phyloP scores from a whole-genome alignment of 2,329 filamentous ascomycete genomes.

The Colletotrichum sp. region DNA sequence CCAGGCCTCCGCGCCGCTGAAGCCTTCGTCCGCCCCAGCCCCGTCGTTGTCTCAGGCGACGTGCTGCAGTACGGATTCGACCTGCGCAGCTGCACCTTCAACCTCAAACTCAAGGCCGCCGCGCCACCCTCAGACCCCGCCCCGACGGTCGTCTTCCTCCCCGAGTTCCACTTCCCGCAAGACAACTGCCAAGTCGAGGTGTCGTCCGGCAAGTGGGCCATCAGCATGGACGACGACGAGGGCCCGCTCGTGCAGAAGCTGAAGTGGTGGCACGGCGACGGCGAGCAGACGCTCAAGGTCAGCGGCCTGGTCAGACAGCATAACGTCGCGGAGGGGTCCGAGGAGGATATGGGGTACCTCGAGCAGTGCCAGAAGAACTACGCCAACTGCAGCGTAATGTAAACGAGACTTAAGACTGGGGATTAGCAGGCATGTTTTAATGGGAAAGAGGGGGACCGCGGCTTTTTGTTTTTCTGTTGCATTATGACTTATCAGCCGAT shows the following conservation, averaged over 20 bases:
- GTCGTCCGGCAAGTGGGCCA: conserved; percentile 88
- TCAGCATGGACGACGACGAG: conserved; percentile 74
- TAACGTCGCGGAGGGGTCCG: conserved; percentile 59
- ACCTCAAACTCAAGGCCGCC: conserved; percentile 68
- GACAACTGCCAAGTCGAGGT: conserved; percentile 74
- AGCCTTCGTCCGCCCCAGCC: conserved; percentile 87
- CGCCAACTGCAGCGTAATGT: conserved; percentile 60
- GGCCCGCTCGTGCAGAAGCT: conserved; percentile 75
- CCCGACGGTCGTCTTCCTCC: conserved; percentile 85
- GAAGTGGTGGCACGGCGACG: conserved; percentile 91
- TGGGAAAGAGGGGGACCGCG: not conserved
- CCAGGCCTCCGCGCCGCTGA: conserved; percentile 89
- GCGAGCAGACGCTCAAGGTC: conserved; percentile 80
- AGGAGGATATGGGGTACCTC: conserved; percentile 80
- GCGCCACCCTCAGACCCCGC: conserved; percentile 57
- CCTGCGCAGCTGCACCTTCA: conserved; percentile 78
- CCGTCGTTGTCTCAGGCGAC: conserved; percentile 75
- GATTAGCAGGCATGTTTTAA: not conserved
- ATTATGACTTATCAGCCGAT: not conserved
- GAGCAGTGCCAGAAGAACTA: conserved; percentile 65
- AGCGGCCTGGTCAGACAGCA: conserved; percentile 73
- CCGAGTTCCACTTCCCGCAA: conserved; percentile 89
- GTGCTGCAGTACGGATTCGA: conserved; percentile 80
- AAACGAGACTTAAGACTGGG: not conserved
- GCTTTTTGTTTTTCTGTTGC: not conserved